Base-by-base conservation (phyloP, 2,329 filamentous ascomycete species). In the Aspergillus neotritici region DNA sequence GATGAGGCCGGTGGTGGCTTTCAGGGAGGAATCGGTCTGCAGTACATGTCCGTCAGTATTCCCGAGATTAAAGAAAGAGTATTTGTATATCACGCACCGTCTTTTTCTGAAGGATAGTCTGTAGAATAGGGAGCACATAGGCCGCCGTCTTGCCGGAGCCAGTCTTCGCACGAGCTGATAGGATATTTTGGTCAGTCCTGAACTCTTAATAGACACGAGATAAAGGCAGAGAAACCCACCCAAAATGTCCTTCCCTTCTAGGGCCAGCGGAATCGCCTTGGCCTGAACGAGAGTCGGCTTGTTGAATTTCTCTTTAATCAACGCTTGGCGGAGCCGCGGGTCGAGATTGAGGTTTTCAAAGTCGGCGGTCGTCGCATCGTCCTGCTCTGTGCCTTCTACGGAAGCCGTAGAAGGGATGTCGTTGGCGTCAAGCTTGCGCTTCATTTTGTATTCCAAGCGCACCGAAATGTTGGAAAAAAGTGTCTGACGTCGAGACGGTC, bases 81-180 rank as follows among this genome's bases (percentile, higher is more conserved):
- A 39, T 34, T 17, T 25, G 15, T 31, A 31, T 35, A 25, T 31
- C 31, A 58, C 63, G 44, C 65, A 83, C 80, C 56, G 77, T 69
- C 68, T 95, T 95, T 53, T 80, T 80, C 62, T 84, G 86, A 43
- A 98, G 71, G 49, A 95, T 86, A 30, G 80, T 79, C 54, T 95
- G 86, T 12, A 98, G 70, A n/a, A 95, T 77, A 1, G 93, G 93
- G 33, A 98, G 76, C 5, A 95, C 73, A 63, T 97, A 97, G 38
- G 93, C 91, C n/a, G 88, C 88, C 9, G 93, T 98, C 75, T 98
- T 98, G 54, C 93, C 93, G 4, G 90, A 95, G 10, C 93, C 93
- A 4, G 93, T 97, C 67, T 91, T 94, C 31, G 91, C 88, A 61
- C 91, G 89, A 42, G 89, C 90, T 76, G 48, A 34, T 47, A 34